Percentiles rank a stretch among this genome's conserved stretches.
Evolutionary conservation across 2,329 filamentous ascomycete species (phyloP).

Genomic region (Diaporthe sp.): DNA sequence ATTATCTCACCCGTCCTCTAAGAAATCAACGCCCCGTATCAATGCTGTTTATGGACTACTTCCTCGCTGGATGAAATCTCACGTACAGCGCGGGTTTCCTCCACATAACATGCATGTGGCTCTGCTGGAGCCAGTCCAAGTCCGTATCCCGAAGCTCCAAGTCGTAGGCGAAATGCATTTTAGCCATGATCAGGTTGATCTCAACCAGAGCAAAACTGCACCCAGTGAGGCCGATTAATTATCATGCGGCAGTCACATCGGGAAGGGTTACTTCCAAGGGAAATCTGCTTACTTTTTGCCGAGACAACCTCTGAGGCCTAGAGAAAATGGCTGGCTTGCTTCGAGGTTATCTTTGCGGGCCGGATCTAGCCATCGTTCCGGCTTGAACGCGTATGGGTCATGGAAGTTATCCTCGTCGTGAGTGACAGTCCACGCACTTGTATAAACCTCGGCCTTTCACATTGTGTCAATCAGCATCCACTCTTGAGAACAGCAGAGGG

Average conservation of each 20-base stretch:
- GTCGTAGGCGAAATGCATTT: constrained; percentile 25
- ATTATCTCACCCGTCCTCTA: background rate
- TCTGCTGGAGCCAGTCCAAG: constrained; percentile 25
- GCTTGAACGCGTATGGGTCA: constrained; percentile 11
- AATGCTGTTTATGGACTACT: background rate
- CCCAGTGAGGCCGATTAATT: background rate
- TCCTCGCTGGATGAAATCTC: background rate
- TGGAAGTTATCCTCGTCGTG: constrained; percentile 19
- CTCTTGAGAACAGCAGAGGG: rapidly evolving
- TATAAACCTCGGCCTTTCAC: constrained; percentile 10
- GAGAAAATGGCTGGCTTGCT: constrained; percentile 33
- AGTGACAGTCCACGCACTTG: constrained; percentile 21
- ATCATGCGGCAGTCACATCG: background rate
- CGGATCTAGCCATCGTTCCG: constrained; percentile 26
- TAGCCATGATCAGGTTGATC: constrained; percentile 24
- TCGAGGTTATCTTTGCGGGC: constrained; percentile 17
- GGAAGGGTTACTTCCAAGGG: rapidly evolving
- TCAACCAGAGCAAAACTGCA: constrained; percentile 24
- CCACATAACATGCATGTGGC: constrained; percentile 23
- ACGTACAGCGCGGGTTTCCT: constrained; percentile 12
- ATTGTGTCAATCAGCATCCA: background rate
- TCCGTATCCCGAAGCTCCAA: constrained; percentile 1
- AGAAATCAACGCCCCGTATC: too few relatives aligned
- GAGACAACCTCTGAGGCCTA: constrained; percentile 15
- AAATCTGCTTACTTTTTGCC: constrained; percentile 10